Evolutionary conservation across 106 monocot species (phyloP), one percentile per base, ranked within the genome.

Genomic region (Dioscorea zingiberensis): DNA sequence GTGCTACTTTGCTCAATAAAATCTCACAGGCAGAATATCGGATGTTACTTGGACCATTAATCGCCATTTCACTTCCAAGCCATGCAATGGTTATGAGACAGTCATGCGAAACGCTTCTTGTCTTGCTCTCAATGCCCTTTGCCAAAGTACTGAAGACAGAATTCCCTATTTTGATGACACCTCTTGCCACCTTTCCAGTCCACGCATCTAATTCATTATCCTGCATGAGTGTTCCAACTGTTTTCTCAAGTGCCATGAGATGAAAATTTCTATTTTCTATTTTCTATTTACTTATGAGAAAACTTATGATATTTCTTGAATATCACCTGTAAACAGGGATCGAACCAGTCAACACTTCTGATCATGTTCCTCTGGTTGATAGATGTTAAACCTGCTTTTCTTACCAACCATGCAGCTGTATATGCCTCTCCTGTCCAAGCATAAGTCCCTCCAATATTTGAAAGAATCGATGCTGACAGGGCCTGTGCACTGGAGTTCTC

Each of bases 381-480:
- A 25, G 85, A 83, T 25, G 74, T 63, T 64, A 98, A 56, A 13
- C 97, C 97, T 17, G 79, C 84, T 64, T 82, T 92, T 63, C 89
- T 98, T 45, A 86, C 70, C 3, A 98, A 82, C 85, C 81, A 92
- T 19, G 97, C 86, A 55, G 85, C 80, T 9, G 84, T 92, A 71
- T 92, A 92, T 59, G 92, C 62, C 70, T 92, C 88, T 7, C 97
- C 97, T 58, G 78, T 73, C 97, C 97, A 98, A 23, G 97, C 76
- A 73, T 84, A 89, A 27, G 97, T 98, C 63, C 97, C 97, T 59
- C 91, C 92, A 65, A 98, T 66, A 61, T 98, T 98, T 57, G 92
- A 83, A 73, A 98, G 78, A 71, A 98, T 84, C 60, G 71, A 81
- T 64, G 84, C 80, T 55, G 92, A 75, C 55, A 92, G 58, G 45